Base-by-base conservation (phyloP, 495 filamentous ascomycete genomes). In the Xylaria sp. region DNA sequence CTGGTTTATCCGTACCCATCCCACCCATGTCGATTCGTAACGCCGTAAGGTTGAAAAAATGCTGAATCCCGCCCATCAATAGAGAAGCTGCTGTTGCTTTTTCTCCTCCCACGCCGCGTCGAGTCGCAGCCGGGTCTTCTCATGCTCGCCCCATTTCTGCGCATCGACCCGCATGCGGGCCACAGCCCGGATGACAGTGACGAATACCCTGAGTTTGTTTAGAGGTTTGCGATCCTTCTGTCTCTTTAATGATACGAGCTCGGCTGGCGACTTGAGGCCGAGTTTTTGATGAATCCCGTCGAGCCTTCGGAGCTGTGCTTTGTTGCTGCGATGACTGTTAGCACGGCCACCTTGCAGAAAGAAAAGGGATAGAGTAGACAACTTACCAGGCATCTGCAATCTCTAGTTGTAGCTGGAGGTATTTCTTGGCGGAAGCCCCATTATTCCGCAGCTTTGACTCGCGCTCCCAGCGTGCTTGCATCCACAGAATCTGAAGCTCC, bases 401-500 rank as follows among this genome's bases (percentile, higher is more conserved):
- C 78, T 91, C 89, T 62, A 98, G 89, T 80, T 95, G 92, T 87
- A 96, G 89, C 72, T 90, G 75, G 73, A 93, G 84, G 76, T 86
- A 90, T 80, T 85, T 87, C 88, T 99, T 92, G 80, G 92, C 92
- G 84, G 86, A 97, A 31, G 90, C 91, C 65, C 95, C 83, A 71
- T 92, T 92, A 55, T 84, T 85, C 58, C 96, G 85, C 81, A 98
- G 90, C 65, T 87, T 89, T 74, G 92, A 89, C 82, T 97, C 95
- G 29, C 96, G 87, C 77, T 88, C 85, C 78, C 91, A 90, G 62
- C 90, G 88, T 5, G 93, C 93, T 70, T 90, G 87, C 69, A 98
- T 88, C 90, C 92, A 99, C 72, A 94, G 85, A 74, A 98, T 95
- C 79, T 97, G 94, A 81, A 95, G 91, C 71, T 88, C 88, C 77